These are phyloP conservation scores for Mycena galopus DNA, from an alignment of 768 basidiomycete genomes.

Conservation along the genomic window DNA sequence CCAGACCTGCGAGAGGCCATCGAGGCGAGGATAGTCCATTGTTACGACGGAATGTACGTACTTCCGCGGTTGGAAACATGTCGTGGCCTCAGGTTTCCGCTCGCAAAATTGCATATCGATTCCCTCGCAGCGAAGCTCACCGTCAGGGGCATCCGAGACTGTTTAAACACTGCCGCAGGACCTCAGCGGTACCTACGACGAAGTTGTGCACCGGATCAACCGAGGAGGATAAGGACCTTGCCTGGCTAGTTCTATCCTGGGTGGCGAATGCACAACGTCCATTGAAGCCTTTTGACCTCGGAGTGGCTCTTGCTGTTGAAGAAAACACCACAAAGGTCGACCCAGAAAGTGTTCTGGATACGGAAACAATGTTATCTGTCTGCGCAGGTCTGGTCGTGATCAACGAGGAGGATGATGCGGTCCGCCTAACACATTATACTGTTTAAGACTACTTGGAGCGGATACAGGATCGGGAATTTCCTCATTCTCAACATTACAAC, in stretches of 20 bases:
- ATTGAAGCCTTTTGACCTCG: neutral
- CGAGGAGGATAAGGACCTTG: neutral
- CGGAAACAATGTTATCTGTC: neutral
- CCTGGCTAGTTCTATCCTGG: neutral
- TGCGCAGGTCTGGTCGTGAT: neutral
- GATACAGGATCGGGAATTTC: neutral
- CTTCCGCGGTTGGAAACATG: neutral
- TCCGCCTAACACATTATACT: neutral
- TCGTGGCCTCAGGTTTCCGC: neutral
- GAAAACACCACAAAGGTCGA: neutral
- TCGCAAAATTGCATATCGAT: constrained; percentile 14
- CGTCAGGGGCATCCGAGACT: neutral
- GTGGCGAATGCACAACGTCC: neutral
- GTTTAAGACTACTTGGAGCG: neutral
- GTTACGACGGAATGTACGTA: constrained; percentile 6
- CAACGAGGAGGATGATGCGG: neutral
- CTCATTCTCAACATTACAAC: neutral
- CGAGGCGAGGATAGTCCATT: neutral
- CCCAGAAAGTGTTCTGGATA: neutral
- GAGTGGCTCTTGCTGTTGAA: neutral
- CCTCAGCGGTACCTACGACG: neutral
- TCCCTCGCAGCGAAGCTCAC: neutral
- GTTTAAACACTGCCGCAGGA: neutral
- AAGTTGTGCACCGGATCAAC: neutral
- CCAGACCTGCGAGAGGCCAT: neutral